Evolutionary conservation across 148 eudicot species (phyloP), one percentile per base, ranked within the genome.

Genomic region (Simmondsia chinensis): DNA sequence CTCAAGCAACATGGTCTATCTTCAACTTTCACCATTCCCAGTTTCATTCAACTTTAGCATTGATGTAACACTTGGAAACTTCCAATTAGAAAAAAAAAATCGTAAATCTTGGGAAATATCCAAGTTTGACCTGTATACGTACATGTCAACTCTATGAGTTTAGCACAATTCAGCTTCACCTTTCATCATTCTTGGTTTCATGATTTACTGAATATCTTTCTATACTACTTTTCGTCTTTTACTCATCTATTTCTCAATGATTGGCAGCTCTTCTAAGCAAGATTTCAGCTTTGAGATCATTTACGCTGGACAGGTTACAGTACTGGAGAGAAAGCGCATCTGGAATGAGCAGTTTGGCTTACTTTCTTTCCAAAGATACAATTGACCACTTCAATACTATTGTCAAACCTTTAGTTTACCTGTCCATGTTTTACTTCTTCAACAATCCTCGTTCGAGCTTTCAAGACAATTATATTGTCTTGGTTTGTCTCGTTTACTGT

Each of bases 391-490:
- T 86, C 58, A 82, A 74, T 44, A 75, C 74, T 9, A 35, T 82
- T 11, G 44, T 86, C 24, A 91, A 91, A 72, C 99, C 99, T 20
- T 41, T 86, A 46, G 94, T 86, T 51, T 91, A 79, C 50, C 96
- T 91, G 23, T 79, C 94, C 36, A 75, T 82, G 94, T 91, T 91
- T 66, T 91, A 76, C 59, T 91, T 87, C 52, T 82, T 83, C 64
- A 86, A 72, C 71, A 86, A 77, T 50, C 99, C 99, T 9, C 58
- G 99, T 62, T 91, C 99, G 39, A 65, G 79, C 44, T 86, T 91
- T 40, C 54, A 9, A 15, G 78, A 75, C 59, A 91, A 82, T 44
- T 91, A 86, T 25, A 8, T 66, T 16, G 73, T 91, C 29, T 54
- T 82, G 43, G 57, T 91, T 35, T 79, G 87, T 69, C 94, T 91